Base-by-base conservation (phyloP, 345 rosid species). In the Toxicodendron radicans region DNA sequence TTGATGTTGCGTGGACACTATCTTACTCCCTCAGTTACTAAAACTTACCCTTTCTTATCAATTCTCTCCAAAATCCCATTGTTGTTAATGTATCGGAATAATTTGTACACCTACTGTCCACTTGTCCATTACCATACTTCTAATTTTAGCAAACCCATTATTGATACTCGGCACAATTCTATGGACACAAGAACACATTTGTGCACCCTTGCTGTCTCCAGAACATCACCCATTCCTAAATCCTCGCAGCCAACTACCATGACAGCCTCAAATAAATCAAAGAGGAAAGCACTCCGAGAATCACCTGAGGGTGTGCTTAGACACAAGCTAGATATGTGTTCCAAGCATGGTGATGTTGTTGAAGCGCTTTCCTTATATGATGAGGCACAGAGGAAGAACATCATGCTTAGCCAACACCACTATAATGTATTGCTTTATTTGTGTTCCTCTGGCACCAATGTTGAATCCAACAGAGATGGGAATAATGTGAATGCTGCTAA, bases 351-450 rank as follows among this genome's bases (percentile, higher is more conserved):
- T 13, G 82, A 90, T 30, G 80, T 89, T 68, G 74, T 75, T 64
- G 96, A 93, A 85, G 99, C 93, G 18, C 94, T 95, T 76, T 73
- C 81, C 49, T 84, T 95, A 75, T 93, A 90, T 66, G 99, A 91
- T 58, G 98, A 95, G 77, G 98, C 94, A 17, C 77, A 76, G 76
- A 63, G 65, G 33, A 81, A 80, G 9, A 86, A 87, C 35, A 74
- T 91, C 62, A 71, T 70, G 58, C 87, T 95, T 58, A 73, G 65
- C 17, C 87, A 78, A 54, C 82, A 89, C 60, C 94, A 91, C 77
- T 95, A 91, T 66, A 95, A 92, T 51, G 84, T 76, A 53, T 43
- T 95, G 81, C 92, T 95, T 62, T 93, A 95, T 82, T 70, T 95
- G 58, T 95, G 99, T 59, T 83, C 82, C 64, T 66, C 75, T 68